Conservation (phyloP, 768 basidiomycete genomes). For the Cantharellus anzutake region DNA sequence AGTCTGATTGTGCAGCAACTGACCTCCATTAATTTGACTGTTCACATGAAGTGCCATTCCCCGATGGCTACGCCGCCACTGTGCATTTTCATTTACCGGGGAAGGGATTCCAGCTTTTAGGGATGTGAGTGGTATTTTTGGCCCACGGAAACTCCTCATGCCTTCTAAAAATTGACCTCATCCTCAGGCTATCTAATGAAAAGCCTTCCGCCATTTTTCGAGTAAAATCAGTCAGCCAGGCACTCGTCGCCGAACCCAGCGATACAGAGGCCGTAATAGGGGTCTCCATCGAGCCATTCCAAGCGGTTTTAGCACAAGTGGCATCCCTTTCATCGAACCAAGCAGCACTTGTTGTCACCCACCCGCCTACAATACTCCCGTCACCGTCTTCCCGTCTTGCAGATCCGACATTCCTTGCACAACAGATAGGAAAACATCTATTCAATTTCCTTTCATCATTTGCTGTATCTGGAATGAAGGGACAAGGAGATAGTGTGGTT, state of each 20-base stretch:
- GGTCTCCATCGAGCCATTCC: slow-evolving; percentile 58
- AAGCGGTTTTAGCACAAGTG: slow-evolving; percentile 41
- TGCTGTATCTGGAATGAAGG: slow-evolving; percentile 13
- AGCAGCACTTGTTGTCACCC: background rate
- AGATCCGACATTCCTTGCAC: slow-evolving; percentile 40
- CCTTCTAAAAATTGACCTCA: background rate
- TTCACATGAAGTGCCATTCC: slow-evolving; percentile 41
- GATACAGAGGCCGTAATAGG: slow-evolving; percentile 46
- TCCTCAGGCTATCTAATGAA: slow-evolving; percentile 61
- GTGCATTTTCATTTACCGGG: slow-evolving; percentile 80
- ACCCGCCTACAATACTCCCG: background rate
- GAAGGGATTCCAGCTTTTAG: slow-evolving; percentile 68
- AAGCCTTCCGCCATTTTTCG: slow-evolving; percentile 84
- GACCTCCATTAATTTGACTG: slow-evolving; percentile 1
- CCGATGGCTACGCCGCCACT: slow-evolving; percentile 64
- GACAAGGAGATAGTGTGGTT: slow-evolving; percentile 24
- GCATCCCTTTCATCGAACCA: slow-evolving; percentile 3
- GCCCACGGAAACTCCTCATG: background rate
- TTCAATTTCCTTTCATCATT: slow-evolving; percentile 63
- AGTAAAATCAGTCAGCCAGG: slow-evolving; percentile 43
- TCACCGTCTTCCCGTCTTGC: slow-evolving; percentile 13
- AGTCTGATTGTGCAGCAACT: background rate
- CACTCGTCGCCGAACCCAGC: slow-evolving; percentile 8
- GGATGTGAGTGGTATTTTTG: slow-evolving; percentile 38
- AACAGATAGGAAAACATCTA: slow-evolving; percentile 51